A percentile compares a stretch with the other conserved stretches of the same genome.
Conservation (phyloP, 495 filamentous ascomycete species). For the Hyaloscypha bicolor region DNA sequence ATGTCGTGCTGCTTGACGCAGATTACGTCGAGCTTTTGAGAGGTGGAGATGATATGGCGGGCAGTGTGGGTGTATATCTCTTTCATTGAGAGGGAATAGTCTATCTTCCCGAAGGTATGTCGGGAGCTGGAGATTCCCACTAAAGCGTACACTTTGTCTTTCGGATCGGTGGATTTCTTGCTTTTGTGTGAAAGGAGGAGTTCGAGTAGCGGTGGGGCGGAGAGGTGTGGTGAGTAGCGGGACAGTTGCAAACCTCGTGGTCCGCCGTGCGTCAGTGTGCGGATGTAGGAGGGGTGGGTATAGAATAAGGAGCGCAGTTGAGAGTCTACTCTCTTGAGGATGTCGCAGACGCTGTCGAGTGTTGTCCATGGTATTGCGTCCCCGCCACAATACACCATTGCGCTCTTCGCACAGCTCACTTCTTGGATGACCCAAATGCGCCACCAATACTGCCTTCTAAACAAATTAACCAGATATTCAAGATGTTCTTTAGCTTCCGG, state of each 20-base stretch:
- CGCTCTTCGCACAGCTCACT: conserved; percentile 18
- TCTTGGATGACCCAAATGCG: conserved; percentile 34
- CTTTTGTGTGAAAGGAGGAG: conserved; percentile 29
- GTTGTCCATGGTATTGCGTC: conserved; percentile 20
- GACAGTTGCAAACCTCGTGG: conserved; percentile 21
- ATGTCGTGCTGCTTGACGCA: conserved; percentile 28
- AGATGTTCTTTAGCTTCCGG: background rate
- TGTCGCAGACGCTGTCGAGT: conserved; percentile 20
- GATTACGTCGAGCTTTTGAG: conserved; percentile 27
- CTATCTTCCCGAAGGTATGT: conserved; percentile 22
- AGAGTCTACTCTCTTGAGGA: conserved; percentile 8
- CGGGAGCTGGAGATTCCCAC: conserved; percentile 25
- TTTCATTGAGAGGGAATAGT: conserved; percentile 21
- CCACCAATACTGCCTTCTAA: conserved; percentile 31
- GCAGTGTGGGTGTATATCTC: conserved; percentile 27
- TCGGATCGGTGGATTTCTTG: conserved; percentile 30
- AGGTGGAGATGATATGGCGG: conserved; percentile 23
- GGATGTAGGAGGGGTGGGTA: conserved; percentile 16
- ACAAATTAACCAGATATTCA: conserved; percentile 17
- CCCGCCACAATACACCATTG: conserved; percentile 23
- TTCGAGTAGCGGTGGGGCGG: conserved; percentile 24
- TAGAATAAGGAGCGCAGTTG: conserved; percentile 17
- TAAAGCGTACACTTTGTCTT: conserved; percentile 32
- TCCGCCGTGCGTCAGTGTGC: conserved; percentile 24
- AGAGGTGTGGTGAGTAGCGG: conserved; percentile 13